Conservation (phyloP, 352 stramenopile species). For the Globisporangium perplexum region DNA sequence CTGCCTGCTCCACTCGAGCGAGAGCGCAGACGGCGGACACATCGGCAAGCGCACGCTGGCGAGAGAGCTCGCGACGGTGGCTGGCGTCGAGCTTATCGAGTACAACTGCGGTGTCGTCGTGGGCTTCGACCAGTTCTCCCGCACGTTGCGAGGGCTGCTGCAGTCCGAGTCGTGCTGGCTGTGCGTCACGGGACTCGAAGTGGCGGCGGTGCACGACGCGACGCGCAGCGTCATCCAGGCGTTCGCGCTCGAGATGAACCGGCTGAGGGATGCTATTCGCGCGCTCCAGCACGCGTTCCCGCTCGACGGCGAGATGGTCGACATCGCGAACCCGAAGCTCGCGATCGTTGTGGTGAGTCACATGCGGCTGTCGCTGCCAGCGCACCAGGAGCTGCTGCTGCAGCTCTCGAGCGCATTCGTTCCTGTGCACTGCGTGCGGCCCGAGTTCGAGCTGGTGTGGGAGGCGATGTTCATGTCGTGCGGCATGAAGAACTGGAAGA, state of each 20-base stretch:
- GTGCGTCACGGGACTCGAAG: conserved; percentile 32
- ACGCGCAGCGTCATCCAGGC: conserved; percentile 19
- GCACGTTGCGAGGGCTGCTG: conserved; percentile 30
- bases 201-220: neutral
- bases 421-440: conserved; percentile 27
- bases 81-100: conserved; percentile 34
- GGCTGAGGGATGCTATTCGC: conserved; percentile 38
- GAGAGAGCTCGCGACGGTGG: conserved; percentile 34
- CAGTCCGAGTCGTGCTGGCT: conserved; percentile 40
- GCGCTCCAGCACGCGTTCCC: conserved; percentile 23
- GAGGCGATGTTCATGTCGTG: conserved; percentile 28
- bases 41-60: conserved; percentile 41
- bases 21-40: conserved; percentile 8
- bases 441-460: conserved; percentile 25
- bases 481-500: conserved; percentile 36
- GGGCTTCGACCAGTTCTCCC: conserved; percentile 28
- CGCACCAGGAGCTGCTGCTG: conserved; percentile 39
- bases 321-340: conserved; percentile 28
- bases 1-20: conserved; percentile 31
- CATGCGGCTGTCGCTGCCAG: conserved; percentile 20
- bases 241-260: conserved; percentile 40
- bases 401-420: conserved; percentile 37
- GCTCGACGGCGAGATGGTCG: conserved; percentile 27
- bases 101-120: conserved; percentile 33
- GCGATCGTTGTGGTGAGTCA: conserved; percentile 31